A percentile compares a stretch with the other conserved stretches of the same genome.
These are phyloP conservation scores for Fraxinus nigra DNA, from an alignment of 305 asterid genomes.

Conservation along the genomic window DNA sequence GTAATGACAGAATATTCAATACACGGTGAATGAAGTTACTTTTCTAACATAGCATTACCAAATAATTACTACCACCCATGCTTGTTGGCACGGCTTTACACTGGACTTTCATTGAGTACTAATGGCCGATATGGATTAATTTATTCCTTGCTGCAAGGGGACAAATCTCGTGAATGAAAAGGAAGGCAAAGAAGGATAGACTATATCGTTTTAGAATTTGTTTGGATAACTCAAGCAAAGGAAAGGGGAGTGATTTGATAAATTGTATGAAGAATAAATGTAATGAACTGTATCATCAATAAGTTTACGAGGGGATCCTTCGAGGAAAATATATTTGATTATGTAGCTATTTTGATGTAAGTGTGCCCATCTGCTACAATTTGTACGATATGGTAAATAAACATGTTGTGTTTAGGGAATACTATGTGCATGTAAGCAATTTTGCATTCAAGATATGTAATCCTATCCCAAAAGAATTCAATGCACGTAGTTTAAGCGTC, in stretches of 20 bases:
- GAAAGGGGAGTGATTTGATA: background rate
- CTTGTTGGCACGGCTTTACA: background rate
- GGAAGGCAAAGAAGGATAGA: background rate
- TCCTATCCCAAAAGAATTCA: no score
- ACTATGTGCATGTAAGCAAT: background rate
- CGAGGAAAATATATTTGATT: background rate
- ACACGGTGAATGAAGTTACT: constrained; percentile 3
- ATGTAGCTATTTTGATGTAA: background rate
- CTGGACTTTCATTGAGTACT: background rate
- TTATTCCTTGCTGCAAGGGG: background rate
- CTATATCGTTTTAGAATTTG: background rate
- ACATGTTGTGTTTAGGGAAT: background rate
- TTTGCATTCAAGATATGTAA: no score
- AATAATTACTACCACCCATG: background rate
- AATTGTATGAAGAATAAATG: background rate
- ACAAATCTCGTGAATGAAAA: background rate
- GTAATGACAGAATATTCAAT: background rate
- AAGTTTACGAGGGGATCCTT: background rate
- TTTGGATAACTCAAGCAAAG: background rate
- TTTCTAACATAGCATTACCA: background rate
- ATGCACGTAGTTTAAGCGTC: no score
- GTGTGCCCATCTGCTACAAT: background rate
- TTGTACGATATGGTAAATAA: background rate
- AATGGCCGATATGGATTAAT: background rate
- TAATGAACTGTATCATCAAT: background rate